Evolutionary conservation across 108 stramenopile genomes (phyloP).

Genomic region (Aurantiochytrium sp.): DNA sequence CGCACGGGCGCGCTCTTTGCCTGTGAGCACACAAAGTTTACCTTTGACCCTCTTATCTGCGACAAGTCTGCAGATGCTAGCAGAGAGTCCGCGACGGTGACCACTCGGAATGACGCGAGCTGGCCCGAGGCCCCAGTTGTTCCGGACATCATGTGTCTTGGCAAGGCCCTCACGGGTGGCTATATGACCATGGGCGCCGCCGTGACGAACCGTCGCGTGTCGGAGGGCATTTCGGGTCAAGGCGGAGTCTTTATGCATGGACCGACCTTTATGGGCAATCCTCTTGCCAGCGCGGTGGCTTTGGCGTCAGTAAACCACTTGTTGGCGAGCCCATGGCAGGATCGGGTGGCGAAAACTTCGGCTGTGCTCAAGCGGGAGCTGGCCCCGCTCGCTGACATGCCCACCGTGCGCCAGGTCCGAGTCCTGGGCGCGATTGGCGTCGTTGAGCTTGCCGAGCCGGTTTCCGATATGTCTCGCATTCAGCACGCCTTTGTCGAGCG

Average conservation of each 20-base stretch:
- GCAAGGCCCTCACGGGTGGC: conserved; percentile 75
- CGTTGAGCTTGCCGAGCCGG: conserved; percentile 61
- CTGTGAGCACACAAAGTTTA: conserved; percentile 35
- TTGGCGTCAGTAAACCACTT: conserved; percentile 56
- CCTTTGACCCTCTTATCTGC: neutral
- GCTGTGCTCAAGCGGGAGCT: conserved; percentile 40
- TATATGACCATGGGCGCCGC: conserved; percentile 63
- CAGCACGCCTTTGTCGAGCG: conserved; percentile 53
- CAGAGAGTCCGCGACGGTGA: neutral
- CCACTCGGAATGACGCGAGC: neutral
- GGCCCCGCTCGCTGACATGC: conserved; percentile 44
- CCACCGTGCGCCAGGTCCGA: conserved; percentile 59
- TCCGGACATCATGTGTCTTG: conserved; percentile 73
- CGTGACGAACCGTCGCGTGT: conserved; percentile 53
- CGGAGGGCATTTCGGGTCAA: conserved; percentile 51
- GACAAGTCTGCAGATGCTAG: neutral
- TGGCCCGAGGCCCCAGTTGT: neutral
- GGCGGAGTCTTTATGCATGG: neutral
- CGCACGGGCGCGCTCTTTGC: conserved; percentile 73
- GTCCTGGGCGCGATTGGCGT: conserved; percentile 79
- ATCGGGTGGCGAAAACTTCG: conserved; percentile 50
- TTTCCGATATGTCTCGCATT: conserved; percentile 49
- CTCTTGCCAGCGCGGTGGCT: conserved; percentile 21
- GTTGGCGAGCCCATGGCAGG: conserved; percentile 44
- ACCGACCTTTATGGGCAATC: conserved; percentile 11